Conservation (phyloP, 345 rosid genomes). For the Jatropha curcas region DNA sequence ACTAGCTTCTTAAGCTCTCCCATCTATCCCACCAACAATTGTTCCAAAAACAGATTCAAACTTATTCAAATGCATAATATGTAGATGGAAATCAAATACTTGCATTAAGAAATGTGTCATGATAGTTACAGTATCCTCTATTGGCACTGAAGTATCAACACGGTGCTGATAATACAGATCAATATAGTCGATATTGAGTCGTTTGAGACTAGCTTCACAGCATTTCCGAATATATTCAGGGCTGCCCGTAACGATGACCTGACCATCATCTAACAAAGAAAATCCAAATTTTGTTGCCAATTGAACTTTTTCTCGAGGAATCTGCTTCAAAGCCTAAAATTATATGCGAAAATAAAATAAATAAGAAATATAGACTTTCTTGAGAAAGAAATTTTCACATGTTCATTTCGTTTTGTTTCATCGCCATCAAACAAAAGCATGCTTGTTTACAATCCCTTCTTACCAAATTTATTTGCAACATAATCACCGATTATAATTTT, state of each 20-base stretch:
- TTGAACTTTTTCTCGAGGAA: slow-evolving; percentile 51
- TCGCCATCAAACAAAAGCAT: neutral
- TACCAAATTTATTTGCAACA: no score
- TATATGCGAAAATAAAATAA: neutral
- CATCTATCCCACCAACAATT: slow-evolving; percentile 20
- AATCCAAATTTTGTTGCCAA: slow-evolving; percentile 57
- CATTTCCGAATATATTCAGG: slow-evolving; percentile 49
- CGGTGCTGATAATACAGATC: slow-evolving; percentile 62
- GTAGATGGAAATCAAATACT: neutral
- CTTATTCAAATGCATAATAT: neutral
- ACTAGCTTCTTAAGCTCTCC: slow-evolving; percentile 48
- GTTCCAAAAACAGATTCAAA: neutral
- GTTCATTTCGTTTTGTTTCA: no score
- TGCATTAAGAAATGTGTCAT: neutral
- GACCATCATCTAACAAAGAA: neutral
- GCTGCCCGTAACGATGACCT: slow-evolving; percentile 32
- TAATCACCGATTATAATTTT: no score
- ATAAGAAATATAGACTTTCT: neutral
- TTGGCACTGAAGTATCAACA: slow-evolving; percentile 51
- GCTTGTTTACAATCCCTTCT: no score
- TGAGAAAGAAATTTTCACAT: neutral
- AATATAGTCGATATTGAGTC: slow-evolving; percentile 50
- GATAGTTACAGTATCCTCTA: slow-evolving; percentile 50
- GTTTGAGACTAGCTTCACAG: slow-evolving; percentile 53
- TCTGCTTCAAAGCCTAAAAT: slow-evolving; percentile 50